Conservation (phyloP, 202 grass and related monocot species). For the Setaria viridis region DNA sequence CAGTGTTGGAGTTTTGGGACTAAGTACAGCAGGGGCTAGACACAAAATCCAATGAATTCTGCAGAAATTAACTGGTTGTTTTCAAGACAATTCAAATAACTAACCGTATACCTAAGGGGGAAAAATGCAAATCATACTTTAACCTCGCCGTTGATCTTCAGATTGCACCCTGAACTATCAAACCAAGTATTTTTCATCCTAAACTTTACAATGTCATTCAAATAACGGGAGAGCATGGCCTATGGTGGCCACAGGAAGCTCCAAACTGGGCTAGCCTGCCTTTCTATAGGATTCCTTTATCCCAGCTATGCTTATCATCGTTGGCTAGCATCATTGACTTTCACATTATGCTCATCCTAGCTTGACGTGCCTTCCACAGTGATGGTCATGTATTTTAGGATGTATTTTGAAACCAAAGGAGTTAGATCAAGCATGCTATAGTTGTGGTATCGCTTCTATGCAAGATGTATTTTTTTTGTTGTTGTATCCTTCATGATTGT, state of each 20-base stretch:
- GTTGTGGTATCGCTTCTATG: constrained; percentile 11
- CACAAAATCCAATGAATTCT: neutral
- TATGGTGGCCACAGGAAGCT: neutral
- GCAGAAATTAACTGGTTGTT: neutral
- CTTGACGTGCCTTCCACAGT: constrained; percentile 4
- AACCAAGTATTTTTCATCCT: neutral
- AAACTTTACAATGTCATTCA: neutral
- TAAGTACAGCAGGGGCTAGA: neutral
- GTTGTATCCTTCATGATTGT: neutral
- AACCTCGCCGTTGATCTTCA: neutral
- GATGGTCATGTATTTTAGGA: neutral
- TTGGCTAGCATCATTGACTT: neutral
- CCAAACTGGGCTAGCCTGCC: neutral
- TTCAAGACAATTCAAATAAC: neutral
- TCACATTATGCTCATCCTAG: neutral
- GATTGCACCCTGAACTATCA: neutral
- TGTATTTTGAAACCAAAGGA: constrained; percentile 19
- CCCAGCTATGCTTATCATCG: neutral
- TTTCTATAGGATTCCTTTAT: neutral
- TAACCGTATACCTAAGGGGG: neutral
- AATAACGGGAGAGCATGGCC: neutral
- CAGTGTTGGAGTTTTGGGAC: neutral
- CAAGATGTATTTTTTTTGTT: constrained; percentile 23
- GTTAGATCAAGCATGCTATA: constrained; percentile 6
- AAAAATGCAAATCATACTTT: neutral